These are phyloP conservation scores for Penicillium sp. DNA, from an alignment of 2,329 filamentous ascomycete species.

Conservation along the genomic window DNA sequence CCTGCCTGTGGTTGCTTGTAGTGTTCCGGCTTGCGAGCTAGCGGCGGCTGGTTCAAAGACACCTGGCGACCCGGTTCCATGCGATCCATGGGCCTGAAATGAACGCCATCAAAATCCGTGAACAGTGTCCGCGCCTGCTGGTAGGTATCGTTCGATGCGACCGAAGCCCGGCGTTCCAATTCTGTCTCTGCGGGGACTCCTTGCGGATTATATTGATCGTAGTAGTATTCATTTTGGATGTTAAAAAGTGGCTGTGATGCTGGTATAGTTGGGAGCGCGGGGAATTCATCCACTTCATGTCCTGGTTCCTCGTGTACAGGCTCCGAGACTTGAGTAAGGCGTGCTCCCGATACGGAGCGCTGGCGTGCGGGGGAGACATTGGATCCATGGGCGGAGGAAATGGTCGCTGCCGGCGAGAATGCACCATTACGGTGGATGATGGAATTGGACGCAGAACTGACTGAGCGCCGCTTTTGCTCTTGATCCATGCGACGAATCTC, in stretches of 20 bases:
- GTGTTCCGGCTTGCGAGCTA: constrained; percentile 39
- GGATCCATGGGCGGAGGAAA: constrained; percentile 45
- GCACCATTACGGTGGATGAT: constrained; percentile 42
- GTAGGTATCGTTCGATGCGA: constrained; percentile 48
- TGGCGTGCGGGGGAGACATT: constrained; percentile 41
- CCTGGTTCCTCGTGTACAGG: constrained; percentile 37
- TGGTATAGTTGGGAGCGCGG: constrained; percentile 10
- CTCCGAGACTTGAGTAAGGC: constrained; percentile 42
- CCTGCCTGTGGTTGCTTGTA: constrained; percentile 54
- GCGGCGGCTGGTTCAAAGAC: constrained; percentile 41
- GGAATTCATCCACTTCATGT: constrained; percentile 21
- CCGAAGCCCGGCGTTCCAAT: constrained; percentile 37
- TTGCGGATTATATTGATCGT: constrained; percentile 20
- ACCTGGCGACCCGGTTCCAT: constrained; percentile 31
- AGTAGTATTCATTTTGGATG: constrained; percentile 13
- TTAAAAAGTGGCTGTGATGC: constrained; percentile 16
- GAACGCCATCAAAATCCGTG: constrained; percentile 52
- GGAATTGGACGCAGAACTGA: constrained; percentile 45
- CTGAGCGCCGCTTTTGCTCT: constrained; percentile 46
- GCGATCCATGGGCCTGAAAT: constrained; percentile 36
- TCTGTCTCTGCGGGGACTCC: constrained; percentile 9
- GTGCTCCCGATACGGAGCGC: constrained; percentile 40
- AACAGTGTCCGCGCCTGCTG: constrained; percentile 47
- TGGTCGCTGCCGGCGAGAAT: constrained; percentile 39
- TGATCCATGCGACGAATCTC: constrained; percentile 48